Percentiles rank a stretch among this genome's conserved stretches.
Conservation (phyloP, 176 grass and related monocot genomes). For the Lolium perenne region DNA sequence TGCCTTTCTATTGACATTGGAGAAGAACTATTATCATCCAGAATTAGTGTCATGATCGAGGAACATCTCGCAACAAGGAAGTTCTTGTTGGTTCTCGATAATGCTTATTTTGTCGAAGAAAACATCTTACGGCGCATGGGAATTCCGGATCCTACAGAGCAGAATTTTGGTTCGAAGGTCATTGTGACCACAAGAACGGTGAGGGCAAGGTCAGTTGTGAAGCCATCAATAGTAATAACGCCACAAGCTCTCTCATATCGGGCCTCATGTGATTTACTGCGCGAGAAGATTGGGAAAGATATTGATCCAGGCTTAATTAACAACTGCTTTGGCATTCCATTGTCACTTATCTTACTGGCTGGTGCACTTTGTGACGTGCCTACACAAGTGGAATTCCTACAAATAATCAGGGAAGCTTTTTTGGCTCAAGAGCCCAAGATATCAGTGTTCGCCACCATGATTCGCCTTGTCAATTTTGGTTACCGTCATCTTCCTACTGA, state of each 20-base stretch:
- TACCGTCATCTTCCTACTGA: conserved; percentile 26
- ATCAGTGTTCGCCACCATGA: not conserved
- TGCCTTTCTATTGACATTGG: not conserved
- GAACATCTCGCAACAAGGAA: not conserved
- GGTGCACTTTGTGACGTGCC: conserved; percentile 16
- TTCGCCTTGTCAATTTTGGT: conserved; percentile 2
- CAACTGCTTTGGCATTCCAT: conserved; percentile 35
- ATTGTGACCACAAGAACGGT: conserved; percentile 32
- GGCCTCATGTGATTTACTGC: conserved; percentile 14
- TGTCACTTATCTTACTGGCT: conserved; percentile 39
- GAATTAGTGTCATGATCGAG: not conserved
- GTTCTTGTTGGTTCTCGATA: conserved; percentile 51
- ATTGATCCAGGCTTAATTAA: not conserved
- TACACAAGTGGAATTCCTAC: not conserved
- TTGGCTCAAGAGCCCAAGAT: not conserved
- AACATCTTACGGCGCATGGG: conserved; percentile 27
- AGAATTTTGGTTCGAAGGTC: conserved; percentile 34
- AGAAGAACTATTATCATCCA: not conserved
- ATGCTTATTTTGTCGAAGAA: conserved; percentile 52
- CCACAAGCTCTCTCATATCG: conserved; percentile 33
- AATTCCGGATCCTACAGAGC: conserved; percentile 11
- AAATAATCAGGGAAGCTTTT: not conserved
- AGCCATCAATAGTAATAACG: not conserved
- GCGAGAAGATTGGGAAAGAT: conserved; percentile 2
- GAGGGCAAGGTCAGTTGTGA: not conserved